Base-by-base conservation (phyloP, 2,329 filamentous ascomycete species). In the Aspergillus luchuensis region DNA sequence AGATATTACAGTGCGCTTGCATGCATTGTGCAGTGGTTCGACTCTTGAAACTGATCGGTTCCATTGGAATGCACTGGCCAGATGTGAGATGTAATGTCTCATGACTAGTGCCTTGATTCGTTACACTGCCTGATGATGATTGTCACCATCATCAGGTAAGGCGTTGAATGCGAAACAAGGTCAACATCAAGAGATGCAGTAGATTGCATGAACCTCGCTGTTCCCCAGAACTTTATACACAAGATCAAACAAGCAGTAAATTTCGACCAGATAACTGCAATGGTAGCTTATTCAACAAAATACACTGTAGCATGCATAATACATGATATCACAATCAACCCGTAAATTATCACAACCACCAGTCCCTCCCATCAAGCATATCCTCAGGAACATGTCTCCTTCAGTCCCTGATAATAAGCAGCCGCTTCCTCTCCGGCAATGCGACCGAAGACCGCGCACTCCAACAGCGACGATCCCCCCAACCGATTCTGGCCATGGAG, bases 381-480 rank as follows among this genome's bases (percentile, higher is more conserved):
- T 5, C 6, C 38, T 43, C 8, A 17, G 15, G 19, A 45, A 11
- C n/a, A 19, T 23, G 41, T 13, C 39, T 19, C n/a, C 33, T 36
- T 36, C 19, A 23, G 13, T 11, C 59, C 47, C 10, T 62, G 57
- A 47, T 67, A 62, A 30, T 66, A 72, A 4, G 61, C 57, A 1
- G 80, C 82, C 8, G 81, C 83, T 60, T 80, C 70, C 15, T 76
- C 69, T 0, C 85, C 87, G 0, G 85, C 86, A 39, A 84, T 82
- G 41, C 85, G 77, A 4, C 87, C 87, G 76, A 85, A 89, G 0
- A 89, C 84, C 2, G 84, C 86, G 74, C 87, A 89, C 65, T 89
- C 86, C 6, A 89, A 69, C 56, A 89, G 66, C 1, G 85, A 87
- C 5, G 84, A 87, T 0, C 87, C 86, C 15, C 85, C 86, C 0